Conservation (phyloP, 176 grass and related monocot genomes). For the Thinopyrum elongatum region DNA sequence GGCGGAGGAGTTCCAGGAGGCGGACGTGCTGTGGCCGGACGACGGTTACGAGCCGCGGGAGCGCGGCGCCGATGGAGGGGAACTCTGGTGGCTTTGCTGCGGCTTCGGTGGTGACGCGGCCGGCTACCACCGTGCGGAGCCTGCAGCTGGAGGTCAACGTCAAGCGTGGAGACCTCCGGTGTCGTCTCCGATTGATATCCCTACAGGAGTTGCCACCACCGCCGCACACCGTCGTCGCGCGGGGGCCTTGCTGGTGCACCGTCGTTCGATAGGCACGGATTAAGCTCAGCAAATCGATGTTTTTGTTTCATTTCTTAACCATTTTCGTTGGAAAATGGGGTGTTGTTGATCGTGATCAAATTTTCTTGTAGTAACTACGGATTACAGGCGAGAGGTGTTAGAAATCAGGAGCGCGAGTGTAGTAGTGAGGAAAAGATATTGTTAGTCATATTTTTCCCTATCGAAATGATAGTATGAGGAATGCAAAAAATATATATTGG, state of each 20-base stretch:
- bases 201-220: background rate
- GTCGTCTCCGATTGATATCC: constrained; percentile 49
- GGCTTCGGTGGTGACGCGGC: background rate
- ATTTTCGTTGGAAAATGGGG: background rate
- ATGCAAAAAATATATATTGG: background rate
- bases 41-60: background rate
- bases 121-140: background rate
- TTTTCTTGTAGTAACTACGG: background rate
- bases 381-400: background rate
- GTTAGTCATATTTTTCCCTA: background rate
- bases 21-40: constrained; percentile 64
- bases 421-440: background rate
- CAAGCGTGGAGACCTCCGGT: background rate
- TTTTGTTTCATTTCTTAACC: background rate
- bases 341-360: background rate
- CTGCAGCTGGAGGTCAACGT: background rate
- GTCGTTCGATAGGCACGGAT: background rate
- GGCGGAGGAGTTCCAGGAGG: constrained; percentile 41
- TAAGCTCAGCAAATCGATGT: background rate
- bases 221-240: background rate
- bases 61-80: background rate
- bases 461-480: background rate
- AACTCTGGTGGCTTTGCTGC: background rate
- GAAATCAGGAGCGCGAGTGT: background rate
- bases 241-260: background rate